phyloP scores from a whole-genome alignment of 2,329 filamentous ascomycete species.

The Fonsecaea pugnacius region DNA sequence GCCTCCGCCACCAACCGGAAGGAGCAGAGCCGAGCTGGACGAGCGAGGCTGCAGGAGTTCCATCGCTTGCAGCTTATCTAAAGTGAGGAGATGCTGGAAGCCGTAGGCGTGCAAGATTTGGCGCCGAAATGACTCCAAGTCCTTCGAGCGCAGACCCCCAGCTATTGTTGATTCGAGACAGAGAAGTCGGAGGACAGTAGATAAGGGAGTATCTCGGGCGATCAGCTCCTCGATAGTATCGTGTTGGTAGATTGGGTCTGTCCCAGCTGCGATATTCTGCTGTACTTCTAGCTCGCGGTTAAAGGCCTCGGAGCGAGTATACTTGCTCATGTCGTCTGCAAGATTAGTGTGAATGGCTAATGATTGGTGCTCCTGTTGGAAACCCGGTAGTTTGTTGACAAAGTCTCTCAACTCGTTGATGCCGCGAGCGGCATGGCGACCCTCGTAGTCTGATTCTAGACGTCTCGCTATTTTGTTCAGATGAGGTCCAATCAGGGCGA shows the following conservation, averaged over 20 bases:
- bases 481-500: conserved; percentile 86
- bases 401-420: conserved; percentile 92
- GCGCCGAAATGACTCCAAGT: conserved; percentile 86
- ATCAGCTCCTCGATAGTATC: conserved; percentile 95
- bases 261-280: conserved; percentile 89
- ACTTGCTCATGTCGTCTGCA: conserved; percentile 92
- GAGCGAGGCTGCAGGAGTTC: conserved; percentile 79
- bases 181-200: conserved; percentile 80
- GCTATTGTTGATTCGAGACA: conserved; percentile 91
- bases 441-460: conserved; percentile 84
- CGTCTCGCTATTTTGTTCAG: conserved; percentile 90
- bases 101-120: conserved; percentile 91
- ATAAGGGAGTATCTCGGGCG: conserved; percentile 77
- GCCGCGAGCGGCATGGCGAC: conserved; percentile 81
- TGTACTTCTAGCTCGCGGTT: conserved; percentile 88
- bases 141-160: conserved; percentile 83
- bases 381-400: conserved; percentile 88
- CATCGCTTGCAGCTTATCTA: conserved; percentile 85
- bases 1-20: conserved; percentile 70
- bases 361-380: conserved; percentile 90
- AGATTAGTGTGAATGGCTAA: conserved; percentile 90
- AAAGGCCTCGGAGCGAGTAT: conserved; percentile 87
- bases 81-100: conserved; percentile 89
- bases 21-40: conserved; percentile 78
- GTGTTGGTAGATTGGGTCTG: conserved; percentile 85